Conservation (phyloP, 352 stramenopile genomes). For the Globisporangium polare region DNA sequence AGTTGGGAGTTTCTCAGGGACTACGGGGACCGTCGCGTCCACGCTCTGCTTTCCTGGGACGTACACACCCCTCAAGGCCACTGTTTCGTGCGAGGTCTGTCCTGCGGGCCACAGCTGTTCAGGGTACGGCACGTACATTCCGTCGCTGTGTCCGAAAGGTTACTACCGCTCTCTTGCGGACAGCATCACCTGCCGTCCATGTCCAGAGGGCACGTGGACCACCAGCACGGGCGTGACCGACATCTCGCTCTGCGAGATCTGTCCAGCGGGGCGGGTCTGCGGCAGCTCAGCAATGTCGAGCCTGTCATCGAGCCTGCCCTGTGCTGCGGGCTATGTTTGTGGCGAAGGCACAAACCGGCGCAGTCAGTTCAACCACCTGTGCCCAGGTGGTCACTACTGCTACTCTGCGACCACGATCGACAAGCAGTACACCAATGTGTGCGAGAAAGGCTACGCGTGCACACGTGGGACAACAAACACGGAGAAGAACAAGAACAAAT, state of each 20-base stretch:
- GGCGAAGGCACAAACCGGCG: conserved; percentile 89
- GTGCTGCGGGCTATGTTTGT: conserved; percentile 92
- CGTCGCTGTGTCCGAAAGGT: conserved; percentile 91
- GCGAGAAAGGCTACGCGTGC: conserved; percentile 88
- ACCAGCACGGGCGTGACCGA: conserved; percentile 89
- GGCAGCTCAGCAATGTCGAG: conserved; percentile 87
- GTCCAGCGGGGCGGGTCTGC: conserved; percentile 92
- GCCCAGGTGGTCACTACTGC: conserved; percentile 91
- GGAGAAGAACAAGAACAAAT: conserved; percentile 91
- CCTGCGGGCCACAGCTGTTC: conserved; percentile 92
- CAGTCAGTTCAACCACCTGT: conserved; percentile 91
- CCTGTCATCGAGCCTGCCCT: conserved; percentile 80
- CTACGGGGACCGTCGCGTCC: conserved; percentile 86
- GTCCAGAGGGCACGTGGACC: conserved; percentile 94
- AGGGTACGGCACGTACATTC: conserved; percentile 95
- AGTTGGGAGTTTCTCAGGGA: conserved; percentile 89
- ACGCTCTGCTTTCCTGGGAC: conserved; percentile 97
- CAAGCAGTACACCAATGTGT: conserved; percentile 86
- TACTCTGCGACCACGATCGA: conserved; percentile 72
- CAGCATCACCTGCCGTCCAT: conserved; percentile 93
- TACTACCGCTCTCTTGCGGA: conserved; percentile 95
- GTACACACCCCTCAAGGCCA: conserved; percentile 91
- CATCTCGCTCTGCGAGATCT: conserved; percentile 95
- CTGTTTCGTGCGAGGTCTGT: conserved; percentile 88
- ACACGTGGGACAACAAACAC: conserved; percentile 84